phyloP scores from a whole-genome alignment of 2,329 filamentous ascomycete species.

The Alternaria panax region DNA sequence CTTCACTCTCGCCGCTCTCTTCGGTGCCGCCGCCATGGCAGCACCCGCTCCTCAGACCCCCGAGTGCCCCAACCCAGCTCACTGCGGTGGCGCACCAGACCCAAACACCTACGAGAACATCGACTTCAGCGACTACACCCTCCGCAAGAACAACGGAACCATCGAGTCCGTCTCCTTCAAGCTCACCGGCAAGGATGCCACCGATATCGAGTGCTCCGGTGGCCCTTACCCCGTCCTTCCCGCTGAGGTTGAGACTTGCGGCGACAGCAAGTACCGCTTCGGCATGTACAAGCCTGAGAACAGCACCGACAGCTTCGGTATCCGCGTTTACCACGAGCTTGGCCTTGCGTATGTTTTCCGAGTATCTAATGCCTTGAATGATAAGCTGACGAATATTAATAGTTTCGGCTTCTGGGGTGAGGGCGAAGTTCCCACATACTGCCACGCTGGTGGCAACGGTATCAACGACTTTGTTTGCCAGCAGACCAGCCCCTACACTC shows the following conservation, averaged over 20 bases:
- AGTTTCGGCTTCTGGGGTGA: constrained; percentile 8
- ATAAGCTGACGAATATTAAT: not conserved
- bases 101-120: constrained; percentile 29
- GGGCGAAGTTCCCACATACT: constrained; percentile 26
- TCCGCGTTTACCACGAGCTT: constrained; percentile 29
- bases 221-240: constrained; percentile 21
- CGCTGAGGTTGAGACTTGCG: constrained; percentile 23
- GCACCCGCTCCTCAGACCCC: constrained; percentile 28
- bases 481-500: constrained; percentile 18
- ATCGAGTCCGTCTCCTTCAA: constrained; percentile 31
- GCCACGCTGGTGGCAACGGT: constrained; percentile 30
- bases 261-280: constrained; percentile 29
- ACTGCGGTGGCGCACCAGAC: constrained; percentile 20
- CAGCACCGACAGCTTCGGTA: constrained; percentile 7
- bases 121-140: constrained; percentile 26
- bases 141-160: constrained; percentile 28
- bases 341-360: not conserved
- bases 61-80: constrained; percentile 34
- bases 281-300: constrained; percentile 13
- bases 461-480: constrained; percentile 28
- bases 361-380: not conserved
- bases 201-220: constrained; percentile 18
- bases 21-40: constrained; percentile 29
- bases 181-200: constrained; percentile 27
- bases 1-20: constrained; percentile 27